These are phyloP conservation scores for Begonia peltatifolia DNA, from an alignment of 306 rosid species.

Conservation along the genomic window DNA sequence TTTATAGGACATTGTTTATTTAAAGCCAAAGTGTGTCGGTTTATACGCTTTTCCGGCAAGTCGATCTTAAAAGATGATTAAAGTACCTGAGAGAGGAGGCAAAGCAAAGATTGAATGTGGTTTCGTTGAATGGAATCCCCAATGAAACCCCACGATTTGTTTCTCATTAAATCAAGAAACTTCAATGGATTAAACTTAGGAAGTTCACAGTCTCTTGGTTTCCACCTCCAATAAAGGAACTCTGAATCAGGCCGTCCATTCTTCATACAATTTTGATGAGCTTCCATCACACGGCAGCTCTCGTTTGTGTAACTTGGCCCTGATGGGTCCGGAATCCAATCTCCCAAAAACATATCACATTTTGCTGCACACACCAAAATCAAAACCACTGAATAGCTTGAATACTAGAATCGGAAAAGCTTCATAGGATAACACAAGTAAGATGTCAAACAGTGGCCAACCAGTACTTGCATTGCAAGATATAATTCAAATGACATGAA, in stretches of 20 bases:
- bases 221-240: constrained; percentile 73
- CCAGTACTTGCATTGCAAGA: too few species aligned
- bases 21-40: too few species aligned
- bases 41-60: too few species aligned
- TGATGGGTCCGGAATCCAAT: constrained; percentile 51
- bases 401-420: background rate
- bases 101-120: constrained; percentile 65
- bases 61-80: too few species aligned
- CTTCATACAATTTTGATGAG: constrained; percentile 67
- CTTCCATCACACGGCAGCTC: constrained; percentile 50
- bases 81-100: constrained; percentile 67
- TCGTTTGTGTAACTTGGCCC: constrained; percentile 58
- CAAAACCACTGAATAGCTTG: background rate
- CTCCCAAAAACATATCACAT: constrained; percentile 67
- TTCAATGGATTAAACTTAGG: constrained; percentile 41
- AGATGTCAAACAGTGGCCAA: too few species aligned
- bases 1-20: too few species aligned
- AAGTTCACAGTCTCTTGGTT: constrained; percentile 42
- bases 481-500: too few species aligned
- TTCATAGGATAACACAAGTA: background rate
- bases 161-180: constrained; percentile 54
- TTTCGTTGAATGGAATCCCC: constrained; percentile 85
- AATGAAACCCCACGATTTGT: constrained; percentile 52
- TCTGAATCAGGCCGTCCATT: constrained; percentile 73
- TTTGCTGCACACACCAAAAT: constrained; percentile 5